phyloP scores from a whole-genome alignment of 345 rosid species.

The Moricandia moricandioides region DNA sequence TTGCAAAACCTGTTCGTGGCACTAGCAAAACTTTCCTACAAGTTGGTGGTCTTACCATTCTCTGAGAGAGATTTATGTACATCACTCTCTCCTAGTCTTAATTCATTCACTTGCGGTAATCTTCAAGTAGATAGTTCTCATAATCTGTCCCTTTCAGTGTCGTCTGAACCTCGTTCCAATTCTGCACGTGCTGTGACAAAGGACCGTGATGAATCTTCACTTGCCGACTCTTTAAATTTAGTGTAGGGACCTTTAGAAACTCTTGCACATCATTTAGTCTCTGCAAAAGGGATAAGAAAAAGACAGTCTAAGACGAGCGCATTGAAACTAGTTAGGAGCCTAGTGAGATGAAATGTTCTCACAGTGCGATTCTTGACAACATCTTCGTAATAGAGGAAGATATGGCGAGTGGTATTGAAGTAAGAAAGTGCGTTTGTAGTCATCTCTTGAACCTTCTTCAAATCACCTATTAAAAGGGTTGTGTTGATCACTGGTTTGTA shows the following conservation, averaged over 20 bases:
- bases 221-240: slow-evolving; percentile 73
- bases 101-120: slow-evolving; percentile 48
- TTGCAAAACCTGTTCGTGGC: slow-evolving; percentile 30
- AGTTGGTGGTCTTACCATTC: slow-evolving; percentile 19
- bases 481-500: slow-evolving; percentile 82
- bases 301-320: slow-evolving; percentile 3
- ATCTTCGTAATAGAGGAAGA: slow-evolving; percentile 84
- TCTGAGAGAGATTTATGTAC: slow-evolving; percentile 36
- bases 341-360: slow-evolving; percentile 33
- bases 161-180: slow-evolving; percentile 71
- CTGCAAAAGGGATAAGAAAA: slow-evolving; percentile 39
- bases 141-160: slow-evolving; percentile 65
- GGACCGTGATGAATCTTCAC: slow-evolving; percentile 92
- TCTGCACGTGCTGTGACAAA: slow-evolving; percentile 60
- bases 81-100: slow-evolving; percentile 32
- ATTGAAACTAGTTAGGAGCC: slow-evolving; percentile 5
- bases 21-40: slow-evolving; percentile 39
- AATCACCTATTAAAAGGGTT: slow-evolving; percentile 50
- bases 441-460: slow-evolving; percentile 70
- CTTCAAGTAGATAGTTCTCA: slow-evolving; percentile 53
- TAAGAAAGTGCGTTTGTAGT: slow-evolving; percentile 69
- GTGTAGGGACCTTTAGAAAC: slow-evolving; percentile 78
- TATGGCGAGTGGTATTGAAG: slow-evolving; percentile 80
- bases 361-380: slow-evolving; percentile 79
- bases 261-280: slow-evolving; percentile 71